Evolutionary conservation across 768 basidiomycete species (phyloP), one percentile per base, ranked within the genome.

Genomic region (Chiua virens): DNA sequence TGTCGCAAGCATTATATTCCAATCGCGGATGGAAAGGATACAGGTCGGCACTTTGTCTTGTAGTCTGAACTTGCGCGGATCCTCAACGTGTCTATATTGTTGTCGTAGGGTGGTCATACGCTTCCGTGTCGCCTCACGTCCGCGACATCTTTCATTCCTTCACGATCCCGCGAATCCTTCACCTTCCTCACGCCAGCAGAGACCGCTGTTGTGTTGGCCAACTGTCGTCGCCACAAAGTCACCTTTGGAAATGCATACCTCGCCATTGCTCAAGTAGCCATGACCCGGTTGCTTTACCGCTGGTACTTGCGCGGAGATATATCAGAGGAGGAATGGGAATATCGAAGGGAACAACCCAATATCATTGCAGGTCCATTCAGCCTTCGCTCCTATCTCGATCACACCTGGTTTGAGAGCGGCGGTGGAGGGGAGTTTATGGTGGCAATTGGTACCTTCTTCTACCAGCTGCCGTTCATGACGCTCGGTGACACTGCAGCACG

Each of bases 211-310:
- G n/a, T n/a, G n/a, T n/a, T n/a, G n/a, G n/a, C n/a, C n/a, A n/a
- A 62, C 20, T 81, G 79, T 55, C 74, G 74, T 25, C 57, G 61
- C 25, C 60, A 75, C 20, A 59, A 65, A 1, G 45, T 81, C 25
- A 80, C 80, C 3, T 75, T 82, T 39, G 79, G 81, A 2, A 72
- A 75, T 52, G 78, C 71, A 6, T 73, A 73, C 37, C 74, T 78
- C 11, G 68, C 80, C 10, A 66, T 82, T 21, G 74, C 67, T 2
- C 82, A 83, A 58, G 64, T 80, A 6, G 79, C 76, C 0, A 61
- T 78, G 30, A 68, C 80, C 17, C 77, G 81, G 3, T 50, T 81
- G 6, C 69, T 82, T 8, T 74, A 77, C 45, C 68, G 72, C 25
- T 71, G 66, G 40, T 78, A 74, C 50, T 54, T 76, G 17, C 68